Percentiles rank a stretch among this genome's conserved stretches.
Conservation (phyloP, 768 basidiomycete species). For the Mycena kentingensis region DNA sequence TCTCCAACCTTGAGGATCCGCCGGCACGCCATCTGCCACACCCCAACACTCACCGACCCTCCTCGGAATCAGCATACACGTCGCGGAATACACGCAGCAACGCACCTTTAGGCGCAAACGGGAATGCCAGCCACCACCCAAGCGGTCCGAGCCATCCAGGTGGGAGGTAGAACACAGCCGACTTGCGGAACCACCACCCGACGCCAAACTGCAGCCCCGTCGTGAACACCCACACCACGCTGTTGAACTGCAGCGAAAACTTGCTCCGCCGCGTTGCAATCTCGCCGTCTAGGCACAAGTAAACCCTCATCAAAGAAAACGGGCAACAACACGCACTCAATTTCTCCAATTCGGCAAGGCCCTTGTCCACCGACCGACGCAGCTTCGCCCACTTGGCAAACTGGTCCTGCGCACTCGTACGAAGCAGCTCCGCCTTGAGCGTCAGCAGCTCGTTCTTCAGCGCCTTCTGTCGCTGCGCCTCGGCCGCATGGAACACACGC, state of each 20-base stretch:
- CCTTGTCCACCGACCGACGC: slow-evolving; percentile 88
- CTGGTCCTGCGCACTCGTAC: slow-evolving; percentile 94
- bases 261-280: slow-evolving; percentile 58
- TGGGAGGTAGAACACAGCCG: slow-evolving; percentile 94
- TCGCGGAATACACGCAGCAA: slow-evolving; percentile 1
- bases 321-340: slow-evolving; percentile 66
- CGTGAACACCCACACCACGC: slow-evolving; percentile 79
- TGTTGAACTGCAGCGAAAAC: slow-evolving; percentile 73
- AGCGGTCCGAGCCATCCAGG: slow-evolving; percentile 87
- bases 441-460: slow-evolving; percentile 80
- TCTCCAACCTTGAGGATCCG: slow-evolving; percentile 82
- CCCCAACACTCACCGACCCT: slow-evolving; percentile 92
- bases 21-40: slow-evolving; percentile 95
- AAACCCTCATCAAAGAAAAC: neutral
- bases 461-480: slow-evolving; percentile 58
- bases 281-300: slow-evolving; percentile 58
- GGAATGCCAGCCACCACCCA: slow-evolving; percentile 85
- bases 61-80: too few relatives aligned
- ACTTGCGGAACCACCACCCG: slow-evolving; percentile 88
- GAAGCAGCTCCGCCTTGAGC: slow-evolving; percentile 81
- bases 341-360: slow-evolving; percentile 85
- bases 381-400: slow-evolving; percentile 99
- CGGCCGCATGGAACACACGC: slow-evolving; percentile 58
- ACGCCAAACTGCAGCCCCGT: slow-evolving; percentile 82
- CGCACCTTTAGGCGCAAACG: slow-evolving; percentile 86